Conservation (phyloP, 257 asterid species). For the Rehmannia glutinosa region DNA sequence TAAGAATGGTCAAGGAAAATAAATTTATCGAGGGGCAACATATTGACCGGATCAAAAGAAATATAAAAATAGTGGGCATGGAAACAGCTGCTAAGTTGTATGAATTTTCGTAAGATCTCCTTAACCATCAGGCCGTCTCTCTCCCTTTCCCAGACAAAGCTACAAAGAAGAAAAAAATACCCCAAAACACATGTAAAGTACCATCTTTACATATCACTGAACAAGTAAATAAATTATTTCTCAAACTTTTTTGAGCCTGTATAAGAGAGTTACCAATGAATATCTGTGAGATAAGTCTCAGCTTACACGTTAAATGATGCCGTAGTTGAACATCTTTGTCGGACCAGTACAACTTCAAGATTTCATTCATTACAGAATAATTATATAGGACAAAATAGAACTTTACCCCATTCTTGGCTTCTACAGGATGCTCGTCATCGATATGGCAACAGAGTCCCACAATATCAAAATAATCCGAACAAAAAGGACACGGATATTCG, state of each 20-base stretch:
- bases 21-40: not conserved
- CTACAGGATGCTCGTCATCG: constrained; percentile 82
- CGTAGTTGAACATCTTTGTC: not conserved
- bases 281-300: not conserved
- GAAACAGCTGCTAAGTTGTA: not conserved
- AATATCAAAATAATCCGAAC: constrained; percentile 66
- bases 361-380: not conserved
- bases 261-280: constrained; percentile 8
- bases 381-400: constrained; percentile 1
- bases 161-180: not conserved
- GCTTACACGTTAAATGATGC: not conserved
- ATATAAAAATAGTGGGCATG: not conserved
- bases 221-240: not conserved
- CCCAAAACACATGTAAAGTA: not conserved
- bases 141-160: not conserved
- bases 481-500: constrained; percentile 75
- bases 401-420: constrained; percentile 72
- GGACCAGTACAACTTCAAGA: constrained; percentile 1
- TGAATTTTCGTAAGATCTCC: not conserved
- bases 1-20: not conserved
- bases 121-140: not conserved
- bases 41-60: not conserved
- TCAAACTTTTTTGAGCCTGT: not conserved
- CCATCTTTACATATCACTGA: not conserved
- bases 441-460: constrained; percentile 83